phyloP scores from a whole-genome alignment of 2,329 filamentous ascomycete species.

The Pyricularia grisea region DNA sequence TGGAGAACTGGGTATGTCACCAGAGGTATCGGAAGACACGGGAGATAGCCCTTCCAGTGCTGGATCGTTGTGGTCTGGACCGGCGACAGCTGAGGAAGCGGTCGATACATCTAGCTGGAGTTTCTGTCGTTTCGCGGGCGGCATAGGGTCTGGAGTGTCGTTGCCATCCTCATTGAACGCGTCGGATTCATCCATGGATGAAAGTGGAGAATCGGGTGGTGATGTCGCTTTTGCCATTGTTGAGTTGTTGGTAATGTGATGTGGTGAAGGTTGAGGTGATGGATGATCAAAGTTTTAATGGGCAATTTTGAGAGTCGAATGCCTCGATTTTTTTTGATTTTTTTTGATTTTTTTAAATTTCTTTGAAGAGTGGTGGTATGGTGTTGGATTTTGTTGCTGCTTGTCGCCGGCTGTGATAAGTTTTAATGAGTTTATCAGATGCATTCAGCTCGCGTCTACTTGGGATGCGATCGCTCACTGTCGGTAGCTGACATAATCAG shows the following conservation, averaged over 20 bases:
- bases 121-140: slow-evolving; percentile 37
- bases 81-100: slow-evolving; percentile 33
- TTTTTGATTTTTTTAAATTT: too few species aligned
- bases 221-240: slow-evolving; percentile 9
- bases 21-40: slow-evolving; percentile 84
- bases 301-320: background rate
- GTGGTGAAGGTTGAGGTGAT: too few species aligned
- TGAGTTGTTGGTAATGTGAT: background rate
- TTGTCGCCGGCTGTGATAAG: background rate
- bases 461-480: background rate
- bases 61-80: slow-evolving; percentile 32
- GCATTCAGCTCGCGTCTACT: background rate
- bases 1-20: slow-evolving; percentile 63
- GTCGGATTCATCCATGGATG: slow-evolving; percentile 35
- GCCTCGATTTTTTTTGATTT: background rate
- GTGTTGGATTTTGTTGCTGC: background rate
- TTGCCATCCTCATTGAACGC: slow-evolving; percentile 35
- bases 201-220: slow-evolving; percentile 34
- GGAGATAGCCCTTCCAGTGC: slow-evolving; percentile 53
- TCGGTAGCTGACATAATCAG: background rate
- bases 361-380: background rate
- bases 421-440: background rate
- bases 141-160: slow-evolving; percentile 29
- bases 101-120: slow-evolving; percentile 30
- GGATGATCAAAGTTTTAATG: background rate